Base-by-base conservation (phyloP, 148 eudicot species). In the Fagopyrum homotropicum region DNA sequence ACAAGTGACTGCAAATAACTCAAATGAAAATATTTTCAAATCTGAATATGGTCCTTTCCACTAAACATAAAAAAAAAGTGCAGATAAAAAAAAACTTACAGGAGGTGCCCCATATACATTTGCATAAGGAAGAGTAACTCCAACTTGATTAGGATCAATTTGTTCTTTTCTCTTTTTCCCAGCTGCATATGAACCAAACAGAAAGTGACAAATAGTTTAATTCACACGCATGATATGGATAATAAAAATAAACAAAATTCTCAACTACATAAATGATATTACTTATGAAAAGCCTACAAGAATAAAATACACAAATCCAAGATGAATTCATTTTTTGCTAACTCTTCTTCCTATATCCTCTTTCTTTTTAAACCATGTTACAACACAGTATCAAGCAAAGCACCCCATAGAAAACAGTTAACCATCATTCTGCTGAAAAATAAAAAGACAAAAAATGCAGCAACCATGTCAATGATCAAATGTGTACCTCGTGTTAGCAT, bases 161-260 rank as follows among this genome's bases (percentile, higher is more conserved):
- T 91, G 97, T 12, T 92, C 97, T 78, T 85, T 94, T 70, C 83
- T 78, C 88, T 90, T 91, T 83, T 85, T 87, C 79, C 96, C 96
- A 91, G 83, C 69, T 76, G 70, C 74, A 50, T 73, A 52, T 57
- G 46, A 74, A 45, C 5, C 57, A 52, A 49, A 56, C n/a, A 48
- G 52, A 22, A 12, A 69, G 54, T 45, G 10, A 45, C 17, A 59
- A 45, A 61, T 26, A 75, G 7, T 30, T 9, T 35, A 40, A 40
- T 63, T 26, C 22, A 60, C 19, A 26, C 66, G 7, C 26, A 22
- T 60, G 12, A 12, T 35, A 22, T 60, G 30, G 63, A 17, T 60
- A 2, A 9, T 5, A 26, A 60, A 8, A 11, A 9, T 11, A 16
- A 30, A 5, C 11, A 35, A 45, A 35, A 46, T 64, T 64, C 45